Base-by-base conservation (phyloP, 2,329 filamentous ascomycete genomes). In the Blastomyces parvus region DNA sequence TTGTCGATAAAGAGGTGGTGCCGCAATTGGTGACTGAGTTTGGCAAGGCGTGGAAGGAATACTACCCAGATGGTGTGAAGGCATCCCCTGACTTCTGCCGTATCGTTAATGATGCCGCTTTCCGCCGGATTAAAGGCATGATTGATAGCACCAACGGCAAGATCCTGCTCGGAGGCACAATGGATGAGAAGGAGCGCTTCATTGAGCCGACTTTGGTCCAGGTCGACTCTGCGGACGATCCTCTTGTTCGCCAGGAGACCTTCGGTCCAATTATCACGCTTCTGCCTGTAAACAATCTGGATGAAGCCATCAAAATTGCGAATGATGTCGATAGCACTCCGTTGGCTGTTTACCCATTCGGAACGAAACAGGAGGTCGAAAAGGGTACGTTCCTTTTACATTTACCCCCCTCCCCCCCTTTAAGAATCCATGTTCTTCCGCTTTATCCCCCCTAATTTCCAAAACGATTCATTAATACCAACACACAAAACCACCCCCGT, bases 141-240 rank as follows among this genome's bases (percentile, higher is more conserved):
- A 80, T 99, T n/a, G 91, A 96, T 74, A 82, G 85, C 63, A 88
- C 85, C 63, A 84, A 84, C 66, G 94, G 94, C 74, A 89, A 89
- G 78, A 91, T 99, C 67, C 81, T 97, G 59, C 79, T 96, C 70
- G 94, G 94, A 60, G 94, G 94, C 59, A 85, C 87, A 62, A 87
- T 89, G 79, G 91, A 97, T 74, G 87, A 90, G 73, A 80, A 83
- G 44, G 84, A 90, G 40, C 86, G 89, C 59, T 97, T 89, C 77
- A 94, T 99, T 69, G 91, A 93, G 74, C 90, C 92, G 0, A 99
- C 94, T 0, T 86, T 93, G n/a, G 86, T 99, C n/a, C 82, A 90
- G 65, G 88, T 97, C 46, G 82, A 89, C 67, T 86, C 85, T 66
- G 73, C 83, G 19, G 83, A 92, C 59, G 93, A 96, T 77, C 83